Base-by-base conservation (phyloP, 1,139 yeast species). In the Diutina neorugosa region DNA sequence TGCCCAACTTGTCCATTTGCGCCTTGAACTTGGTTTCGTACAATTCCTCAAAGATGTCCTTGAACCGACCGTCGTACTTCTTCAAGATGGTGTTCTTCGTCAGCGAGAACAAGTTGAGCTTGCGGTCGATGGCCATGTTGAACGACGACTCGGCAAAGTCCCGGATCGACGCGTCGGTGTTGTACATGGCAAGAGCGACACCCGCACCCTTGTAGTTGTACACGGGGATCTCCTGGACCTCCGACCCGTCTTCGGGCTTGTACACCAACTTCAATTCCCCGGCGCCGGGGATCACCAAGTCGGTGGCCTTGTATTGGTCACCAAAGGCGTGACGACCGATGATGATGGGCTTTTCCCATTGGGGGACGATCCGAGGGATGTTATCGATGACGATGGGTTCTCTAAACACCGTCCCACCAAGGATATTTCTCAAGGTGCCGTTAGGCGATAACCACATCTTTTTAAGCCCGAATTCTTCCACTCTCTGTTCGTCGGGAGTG, bases 401-500 rank as follows among this genome's bases (percentile, higher is more conserved):
- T 65, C 98, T 82, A 78, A 91, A 91, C 50, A 91, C 96, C 34
- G 98, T 91, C 59, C 98, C 98, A 52, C 96, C 96, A 59, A 91
- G 77, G 60, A 91, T 85, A 72, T 91, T 91, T 71, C 98, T 82
- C 67, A 91, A 87, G 51, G 98, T 91, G 61, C 98, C 98, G 70
- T 91, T 91, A 60, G 98, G 98, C 23, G 96, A 88, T 55, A 86
- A 78, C 97, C 97, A 91, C 98, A 91, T 91, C 70, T 90, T 85
- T 73, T 90, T 90, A 69, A 91, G 80, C 57, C 78, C 73, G 69
- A 89, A 91, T 71, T 91, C 98, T 69, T 87, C 73, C 54, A 91
- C 97, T 63, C 98, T 82, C 48, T 86, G 91, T 74, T 91, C 98
- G 68, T 91, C 98, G 8, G 98, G 98, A n/a, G 98, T 91, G 68